phyloP scores from a whole-genome alignment of 2,329 filamentous ascomycete genomes.

The Diaporthe ampelina region DNA sequence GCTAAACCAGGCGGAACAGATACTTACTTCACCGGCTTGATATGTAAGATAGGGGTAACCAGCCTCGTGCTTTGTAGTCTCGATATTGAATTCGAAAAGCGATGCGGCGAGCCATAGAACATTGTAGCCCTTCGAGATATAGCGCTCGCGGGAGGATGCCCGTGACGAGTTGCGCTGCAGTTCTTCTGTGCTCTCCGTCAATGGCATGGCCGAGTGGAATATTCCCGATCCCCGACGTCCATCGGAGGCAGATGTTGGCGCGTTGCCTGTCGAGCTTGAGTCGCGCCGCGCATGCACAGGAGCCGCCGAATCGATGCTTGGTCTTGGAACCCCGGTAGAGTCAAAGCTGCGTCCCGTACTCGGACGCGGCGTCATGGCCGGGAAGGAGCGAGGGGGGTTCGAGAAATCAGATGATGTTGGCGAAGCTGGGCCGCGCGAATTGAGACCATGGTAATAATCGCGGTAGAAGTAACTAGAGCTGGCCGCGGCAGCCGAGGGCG shows the following conservation, averaged over 20 bases:
- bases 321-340: constrained; percentile 63
- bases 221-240: constrained; percentile 77
- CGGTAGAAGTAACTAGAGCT: constrained; percentile 70
- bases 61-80: constrained; percentile 89
- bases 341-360: constrained; percentile 73
- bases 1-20: constrained; percentile 12
- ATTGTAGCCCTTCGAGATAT: constrained; percentile 70
- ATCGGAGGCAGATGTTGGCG: constrained; percentile 60
- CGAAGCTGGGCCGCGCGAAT: constrained; percentile 69
- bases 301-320: constrained; percentile 63
- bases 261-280: constrained; percentile 68
- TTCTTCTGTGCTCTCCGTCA: constrained; percentile 75
- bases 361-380: constrained; percentile 63
- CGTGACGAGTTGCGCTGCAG: constrained; percentile 67
- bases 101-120: constrained; percentile 93
- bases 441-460: constrained; percentile 63
- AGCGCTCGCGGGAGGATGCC: constrained; percentile 72
- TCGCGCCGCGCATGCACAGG: constrained; percentile 55
- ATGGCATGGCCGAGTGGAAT: constrained; percentile 89
- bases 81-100: constrained; percentile 97
- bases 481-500: constrained; percentile 61
- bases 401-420: constrained; percentile 69
- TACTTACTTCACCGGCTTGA: constrained; percentile 85
- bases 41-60: constrained; percentile 98
- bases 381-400: constrained; percentile 62